Evolutionary conservation across 805 yeast genomes (phyloP), one percentile per base, ranked within the genome.

Genomic region (Ascoidea asiatica): DNA sequence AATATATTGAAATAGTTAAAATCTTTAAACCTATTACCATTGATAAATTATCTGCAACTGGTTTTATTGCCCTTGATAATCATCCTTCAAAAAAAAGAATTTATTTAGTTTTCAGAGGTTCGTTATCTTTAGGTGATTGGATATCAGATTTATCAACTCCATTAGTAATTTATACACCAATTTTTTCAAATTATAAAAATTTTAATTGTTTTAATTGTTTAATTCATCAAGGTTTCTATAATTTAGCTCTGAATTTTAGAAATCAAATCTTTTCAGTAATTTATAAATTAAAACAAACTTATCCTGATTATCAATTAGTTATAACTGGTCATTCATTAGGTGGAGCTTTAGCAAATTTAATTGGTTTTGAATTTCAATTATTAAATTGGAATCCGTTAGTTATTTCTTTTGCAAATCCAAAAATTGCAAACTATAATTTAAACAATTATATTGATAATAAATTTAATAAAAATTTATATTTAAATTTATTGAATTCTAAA

Each of bases 271-370:
- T 36, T 49, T 4, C 59, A 6, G 59, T 53, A 8, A 61, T 79
- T 1, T 52, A 58, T 13, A 49, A 52, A 1, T 52, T 70, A 19
- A 56, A 57, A 8, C 53, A 62, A 17, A 5, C 17, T 11, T 60
- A 69, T 52, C 73, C 77, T 0, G 69, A 66, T 20, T 80, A 77
- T 55, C 56, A 64, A 19, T 46, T 81, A 4, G 66, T 72, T 1
- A 66, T 80, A 1, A 64, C 78, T 1, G 94, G 94, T 0, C 95
- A 85, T 59, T 84, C 92, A 0, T 59, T 84, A 38, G 89, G 88
- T 3, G 94, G 80, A 5, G 88, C 89, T 0, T 57, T 81, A 43
- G 80, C 88, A 1, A 60, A 68, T 4, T 59, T 84, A 33, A 69
- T 75, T 6, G 90, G 82, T 0, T 65, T 77, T 19, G 92, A 83